These are phyloP conservation scores for Pythium rishiriense DNA, from an alignment of 352 stramenopile species.

Conservation along the genomic window DNA sequence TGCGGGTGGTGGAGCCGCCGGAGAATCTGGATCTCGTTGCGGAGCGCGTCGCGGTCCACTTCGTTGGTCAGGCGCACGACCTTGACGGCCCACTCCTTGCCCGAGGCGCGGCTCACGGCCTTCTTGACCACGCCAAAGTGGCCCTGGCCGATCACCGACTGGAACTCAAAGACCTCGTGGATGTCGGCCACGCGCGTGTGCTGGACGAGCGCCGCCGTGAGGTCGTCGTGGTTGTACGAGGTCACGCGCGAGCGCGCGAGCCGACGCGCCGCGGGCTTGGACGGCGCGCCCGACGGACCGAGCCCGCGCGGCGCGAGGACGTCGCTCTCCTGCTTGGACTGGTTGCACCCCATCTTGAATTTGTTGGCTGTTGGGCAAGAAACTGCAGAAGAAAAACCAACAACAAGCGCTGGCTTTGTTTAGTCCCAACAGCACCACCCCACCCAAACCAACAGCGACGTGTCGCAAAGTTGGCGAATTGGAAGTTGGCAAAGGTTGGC, in stretches of 20 bases:
- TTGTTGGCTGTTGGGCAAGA: not conserved
- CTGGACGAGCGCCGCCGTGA: slow-evolving; percentile 75
- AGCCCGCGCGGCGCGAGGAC: slow-evolving; percentile 41
- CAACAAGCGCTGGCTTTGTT: too few species aligned
- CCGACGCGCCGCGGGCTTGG: not conserved
- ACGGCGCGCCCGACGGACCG: slow-evolving; percentile 7
- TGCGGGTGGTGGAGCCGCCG: slow-evolving; percentile 79
- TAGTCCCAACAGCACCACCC: too few species aligned
- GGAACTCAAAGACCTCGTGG: slow-evolving; percentile 60
- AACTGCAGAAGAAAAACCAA: too few species aligned
- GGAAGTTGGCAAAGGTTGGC: too few species aligned
- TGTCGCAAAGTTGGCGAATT: too few species aligned
- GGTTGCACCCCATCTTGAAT: slow-evolving; percentile 53
- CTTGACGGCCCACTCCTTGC: slow-evolving; percentile 81
- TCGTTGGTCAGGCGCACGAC: slow-evolving; percentile 70
- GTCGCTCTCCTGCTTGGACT: slow-evolving; percentile 44
- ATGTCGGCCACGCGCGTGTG: slow-evolving; percentile 77
- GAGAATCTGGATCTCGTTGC: slow-evolving; percentile 79
- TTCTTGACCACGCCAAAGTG: slow-evolving; percentile 75
- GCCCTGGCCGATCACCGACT: slow-evolving; percentile 60
- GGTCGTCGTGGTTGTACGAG: slow-evolving; percentile 53
- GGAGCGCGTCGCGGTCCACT: slow-evolving; percentile 70
- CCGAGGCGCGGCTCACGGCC: slow-evolving; percentile 55
- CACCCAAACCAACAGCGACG: too few species aligned
- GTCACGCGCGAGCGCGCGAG: slow-evolving; percentile 32